Evolutionary conservation across 1,284 basidiomycete species (phyloP).

Genomic region (Anthracocystis walkeri): DNA sequence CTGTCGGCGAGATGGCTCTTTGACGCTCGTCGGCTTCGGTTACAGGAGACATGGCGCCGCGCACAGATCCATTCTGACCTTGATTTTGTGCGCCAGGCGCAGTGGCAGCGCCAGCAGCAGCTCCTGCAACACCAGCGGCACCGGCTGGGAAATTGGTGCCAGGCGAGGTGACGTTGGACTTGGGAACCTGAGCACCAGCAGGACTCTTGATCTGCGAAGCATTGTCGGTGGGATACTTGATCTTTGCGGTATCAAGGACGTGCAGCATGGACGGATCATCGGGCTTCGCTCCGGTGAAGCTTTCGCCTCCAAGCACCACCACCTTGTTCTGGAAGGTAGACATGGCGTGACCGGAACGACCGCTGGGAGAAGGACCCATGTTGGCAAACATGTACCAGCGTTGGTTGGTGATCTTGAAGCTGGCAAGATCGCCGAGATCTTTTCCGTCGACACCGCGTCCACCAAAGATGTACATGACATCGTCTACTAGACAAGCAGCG

Average conservation of each 20-base stretch:
- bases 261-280: slow-evolving; percentile 88
- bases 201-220: slow-evolving; percentile 42
- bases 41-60: slow-evolving; percentile 48
- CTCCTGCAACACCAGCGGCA: slow-evolving; percentile 16
- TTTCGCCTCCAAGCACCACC: slow-evolving; percentile 94
- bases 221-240: slow-evolving; percentile 68
- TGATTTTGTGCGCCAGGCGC: slow-evolving; percentile 24
- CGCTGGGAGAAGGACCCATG: slow-evolving; percentile 93
- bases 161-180: slow-evolving; percentile 36
- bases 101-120: slow-evolving; percentile 20
- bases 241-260: slow-evolving; percentile 72
- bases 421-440: slow-evolving; percentile 92
- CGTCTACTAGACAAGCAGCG: slow-evolving; percentile 94
- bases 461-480: slow-evolving; percentile 98
- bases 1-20: slow-evolving; percentile 48
- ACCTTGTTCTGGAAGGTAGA: slow-evolving; percentile 87
- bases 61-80: slow-evolving; percentile 25
- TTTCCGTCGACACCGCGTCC: slow-evolving; percentile 97
- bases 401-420: slow-evolving; percentile 86
- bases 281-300: slow-evolving; percentile 76
- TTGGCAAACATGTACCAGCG: slow-evolving; percentile 99
- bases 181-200: slow-evolving; percentile 25
- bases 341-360: slow-evolving; percentile 94
- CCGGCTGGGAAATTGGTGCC: slow-evolving; percentile 8
- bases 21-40: slow-evolving; percentile 42